A percentile compares a stretch with the other conserved stretches of the same genome.
phyloP scores from a whole-genome alignment of 768 basidiomycete species.

The Macrolepiota albuminosa region DNA sequence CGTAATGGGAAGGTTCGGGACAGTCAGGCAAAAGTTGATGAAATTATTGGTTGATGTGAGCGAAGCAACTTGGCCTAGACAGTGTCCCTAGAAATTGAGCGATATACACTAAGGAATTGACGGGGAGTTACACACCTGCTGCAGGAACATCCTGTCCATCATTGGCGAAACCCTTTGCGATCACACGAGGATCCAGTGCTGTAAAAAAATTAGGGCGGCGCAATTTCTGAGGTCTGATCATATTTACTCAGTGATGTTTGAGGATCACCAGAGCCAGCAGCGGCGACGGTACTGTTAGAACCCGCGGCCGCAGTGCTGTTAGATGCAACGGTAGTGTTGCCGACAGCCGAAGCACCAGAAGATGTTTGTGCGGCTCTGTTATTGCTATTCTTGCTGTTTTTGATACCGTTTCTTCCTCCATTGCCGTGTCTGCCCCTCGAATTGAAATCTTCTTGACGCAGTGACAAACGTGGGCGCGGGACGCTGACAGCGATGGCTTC shows the following conservation, averaged over 20 bases:
- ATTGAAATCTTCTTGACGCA: constrained; percentile 19
- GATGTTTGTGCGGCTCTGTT: not conserved
- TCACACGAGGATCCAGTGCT: constrained; percentile 49
- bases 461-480: constrained; percentile 22
- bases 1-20: constrained; percentile 40
- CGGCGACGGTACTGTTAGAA: constrained; percentile 7
- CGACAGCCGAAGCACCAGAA: not conserved
- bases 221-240: not conserved
- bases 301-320: constrained; percentile 7
- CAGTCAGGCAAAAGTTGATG: constrained; percentile 46
- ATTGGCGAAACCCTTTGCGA: constrained; percentile 46
- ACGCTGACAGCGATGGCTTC: constrained; percentile 24
- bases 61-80: constrained; percentile 41
- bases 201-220: not conserved
- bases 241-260: constrained; percentile 40
- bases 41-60: constrained; percentile 56
- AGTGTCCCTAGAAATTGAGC: constrained; percentile 1
- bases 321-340: constrained; percentile 1
- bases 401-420: constrained; percentile 3
- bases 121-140: constrained; percentile 21
- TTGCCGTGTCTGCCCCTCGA: constrained; percentile 14
- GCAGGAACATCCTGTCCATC: constrained; percentile 41
- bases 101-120: not conserved
- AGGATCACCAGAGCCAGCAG: constrained; percentile 26
- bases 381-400: not conserved